Conservation (phyloP, 352 stramenopile species). For the Phytophthora hibernalis region DNA sequence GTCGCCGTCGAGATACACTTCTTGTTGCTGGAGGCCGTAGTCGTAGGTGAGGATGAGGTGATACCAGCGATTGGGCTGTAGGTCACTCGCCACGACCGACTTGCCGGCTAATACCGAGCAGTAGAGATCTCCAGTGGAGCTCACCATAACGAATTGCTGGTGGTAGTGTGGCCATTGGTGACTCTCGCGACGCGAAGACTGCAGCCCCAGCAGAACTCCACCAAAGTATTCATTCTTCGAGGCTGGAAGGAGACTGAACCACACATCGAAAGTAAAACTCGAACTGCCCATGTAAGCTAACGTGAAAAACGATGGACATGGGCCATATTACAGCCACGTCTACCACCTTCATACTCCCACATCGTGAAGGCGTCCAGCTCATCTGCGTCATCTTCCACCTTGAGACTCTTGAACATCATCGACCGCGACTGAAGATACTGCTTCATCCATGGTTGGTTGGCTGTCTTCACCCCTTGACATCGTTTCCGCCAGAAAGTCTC, state of each 20-base stretch:
- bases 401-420: constrained; percentile 10
- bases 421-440: constrained; percentile 14
- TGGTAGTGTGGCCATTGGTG: constrained; percentile 28
- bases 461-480: not conserved
- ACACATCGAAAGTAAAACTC: constrained; percentile 21
- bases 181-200: constrained; percentile 6
- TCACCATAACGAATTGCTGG: constrained; percentile 39
- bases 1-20: constrained; percentile 38
- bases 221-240: not conserved
- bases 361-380: not conserved
- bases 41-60: constrained; percentile 41
- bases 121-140: constrained; percentile 29
- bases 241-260: constrained; percentile 16
- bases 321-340: not conserved
- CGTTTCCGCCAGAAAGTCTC: constrained; percentile 9
- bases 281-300: constrained; percentile 6
- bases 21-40: constrained; percentile 15
- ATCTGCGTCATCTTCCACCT: not conserved
- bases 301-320: not conserved
- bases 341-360: not conserved
- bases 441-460: constrained; percentile 10
- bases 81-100: constrained; percentile 16
- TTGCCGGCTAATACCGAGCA: constrained; percentile 36
- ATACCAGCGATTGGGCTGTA: constrained; percentile 42
- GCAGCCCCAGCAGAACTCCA: constrained; percentile 7